phyloP scores from a whole-genome alignment of 1,139 yeast species.

The Blastobotrys ciferrii region DNA sequence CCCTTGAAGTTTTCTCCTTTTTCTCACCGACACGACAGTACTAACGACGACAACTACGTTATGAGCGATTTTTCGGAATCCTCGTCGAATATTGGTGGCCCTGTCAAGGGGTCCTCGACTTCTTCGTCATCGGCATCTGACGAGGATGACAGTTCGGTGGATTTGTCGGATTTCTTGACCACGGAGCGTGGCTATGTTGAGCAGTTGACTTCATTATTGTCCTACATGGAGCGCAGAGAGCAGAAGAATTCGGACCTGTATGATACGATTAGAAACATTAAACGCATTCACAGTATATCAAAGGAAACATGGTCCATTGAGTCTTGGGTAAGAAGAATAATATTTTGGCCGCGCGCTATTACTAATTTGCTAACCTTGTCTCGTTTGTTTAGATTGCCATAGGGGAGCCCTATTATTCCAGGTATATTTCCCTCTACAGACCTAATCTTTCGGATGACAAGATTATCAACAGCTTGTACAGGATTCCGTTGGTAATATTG shows the following conservation, averaged over 20 bases:
- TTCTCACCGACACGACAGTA: too few relatives aligned
- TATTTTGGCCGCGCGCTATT: too few relatives aligned
- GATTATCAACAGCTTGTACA: constrained; percentile 37
- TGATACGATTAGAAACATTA: not conserved
- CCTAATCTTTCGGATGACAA: constrained; percentile 37
- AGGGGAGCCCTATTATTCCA: constrained; percentile 26
- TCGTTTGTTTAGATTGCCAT: constrained; percentile 7
- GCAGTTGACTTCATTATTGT: not conserved
- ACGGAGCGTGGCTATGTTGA: not conserved
- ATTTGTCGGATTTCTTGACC: not conserved
- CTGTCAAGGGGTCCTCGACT: too few relatives aligned
- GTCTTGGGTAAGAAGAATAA: not conserved
- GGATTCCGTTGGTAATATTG: constrained; percentile 44
- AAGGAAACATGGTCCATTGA: not conserved
- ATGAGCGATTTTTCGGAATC: too few relatives aligned
- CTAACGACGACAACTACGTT: too few relatives aligned
- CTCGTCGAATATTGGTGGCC: too few relatives aligned
- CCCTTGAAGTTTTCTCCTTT: too few relatives aligned
- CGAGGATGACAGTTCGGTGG: not conserved
- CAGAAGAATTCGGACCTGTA: not conserved
- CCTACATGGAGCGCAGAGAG: not conserved
- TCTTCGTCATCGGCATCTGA: too few relatives aligned
- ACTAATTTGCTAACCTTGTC: too few relatives aligned
- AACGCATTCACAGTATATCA: too few relatives aligned
- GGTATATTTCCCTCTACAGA: constrained; percentile 37